phyloP scores from a whole-genome alignment of 73 alveolate species.

The Paramecium tetraurelia region DNA sequence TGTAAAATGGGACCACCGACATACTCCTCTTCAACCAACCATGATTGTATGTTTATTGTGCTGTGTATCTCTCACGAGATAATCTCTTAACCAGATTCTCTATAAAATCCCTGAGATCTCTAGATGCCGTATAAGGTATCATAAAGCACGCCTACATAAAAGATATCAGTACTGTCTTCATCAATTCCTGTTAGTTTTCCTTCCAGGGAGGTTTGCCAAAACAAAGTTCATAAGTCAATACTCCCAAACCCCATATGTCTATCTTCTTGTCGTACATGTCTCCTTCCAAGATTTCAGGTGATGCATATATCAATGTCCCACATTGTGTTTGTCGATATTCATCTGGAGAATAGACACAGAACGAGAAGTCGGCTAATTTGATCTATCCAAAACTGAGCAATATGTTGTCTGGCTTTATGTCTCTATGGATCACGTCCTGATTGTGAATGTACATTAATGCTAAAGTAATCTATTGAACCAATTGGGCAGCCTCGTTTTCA shows the following conservation, averaged over 20 bases:
- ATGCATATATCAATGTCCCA: conserved; percentile 97
- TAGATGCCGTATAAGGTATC: conserved; percentile 11
- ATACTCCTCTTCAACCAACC: background rate
- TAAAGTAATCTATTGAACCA: background rate
- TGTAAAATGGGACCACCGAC: background rate
- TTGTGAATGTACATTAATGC: conserved; percentile 35
- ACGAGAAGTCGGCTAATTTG: conserved; percentile 20
- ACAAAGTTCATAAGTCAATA: conserved; percentile 85
- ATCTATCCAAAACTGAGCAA: conserved; percentile 17
- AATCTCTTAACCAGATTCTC: background rate
- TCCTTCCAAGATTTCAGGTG: conserved; percentile 93
- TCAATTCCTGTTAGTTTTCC: background rate
- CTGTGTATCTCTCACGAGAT: background rate
- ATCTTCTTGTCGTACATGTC: conserved; percentile 78
- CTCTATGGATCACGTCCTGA: conserved; percentile 53
- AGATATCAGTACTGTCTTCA: background rate
- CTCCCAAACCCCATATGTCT: conserved; percentile 95
- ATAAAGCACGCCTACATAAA: background rate
- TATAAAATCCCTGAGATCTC: conserved; percentile 10
- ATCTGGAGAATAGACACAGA: conserved; percentile 33
- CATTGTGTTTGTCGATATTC: conserved; percentile 89
- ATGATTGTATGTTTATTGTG: background rate
- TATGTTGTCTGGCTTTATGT: conserved; percentile 55
- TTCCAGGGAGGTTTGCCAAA: conserved; percentile 86
- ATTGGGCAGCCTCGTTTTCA: conserved; percentile 43